Evolutionary conservation across 331 rosid species (phyloP).

Genomic region (Rosa hybrid): DNA sequence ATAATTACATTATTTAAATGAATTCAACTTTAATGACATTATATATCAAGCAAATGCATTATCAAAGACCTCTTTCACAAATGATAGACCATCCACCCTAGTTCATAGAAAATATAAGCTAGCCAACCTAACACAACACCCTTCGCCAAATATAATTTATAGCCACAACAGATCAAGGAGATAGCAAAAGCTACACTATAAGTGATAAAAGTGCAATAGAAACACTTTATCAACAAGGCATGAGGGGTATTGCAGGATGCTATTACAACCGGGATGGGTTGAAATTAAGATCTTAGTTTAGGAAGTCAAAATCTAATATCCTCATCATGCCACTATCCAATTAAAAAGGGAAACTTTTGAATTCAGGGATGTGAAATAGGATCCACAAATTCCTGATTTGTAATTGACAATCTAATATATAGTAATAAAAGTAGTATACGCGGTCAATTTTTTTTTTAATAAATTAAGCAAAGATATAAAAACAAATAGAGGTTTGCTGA

Average conservation of each 20-base stretch:
- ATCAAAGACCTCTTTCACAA: neutral
- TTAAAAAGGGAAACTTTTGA: neutral
- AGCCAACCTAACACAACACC: neutral
- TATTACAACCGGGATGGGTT: neutral
- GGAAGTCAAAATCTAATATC: neutral
- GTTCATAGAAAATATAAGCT: slow-evolving; percentile 3
- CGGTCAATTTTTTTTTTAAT: neutral
- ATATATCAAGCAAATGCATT: neutral
- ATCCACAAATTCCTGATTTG: neutral
- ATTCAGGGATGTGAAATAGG: neutral
- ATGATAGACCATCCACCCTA: neutral
- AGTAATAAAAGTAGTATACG: neutral
- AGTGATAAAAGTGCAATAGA: neutral
- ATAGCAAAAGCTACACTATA: neutral
- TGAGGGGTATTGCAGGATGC: neutral
- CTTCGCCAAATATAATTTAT: neutral
- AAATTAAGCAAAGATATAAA: neutral
- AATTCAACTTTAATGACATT: neutral
- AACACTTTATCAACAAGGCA: neutral
- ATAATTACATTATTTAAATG: neutral
- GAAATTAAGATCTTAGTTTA: neutral
- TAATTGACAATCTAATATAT: neutral
- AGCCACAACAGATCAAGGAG: neutral
- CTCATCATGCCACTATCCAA: neutral
- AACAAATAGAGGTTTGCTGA: slow-evolving; percentile 25